Evolutionary conservation across 768 basidiomycete species (phyloP).

Genomic region (Cubamyces sp.): DNA sequence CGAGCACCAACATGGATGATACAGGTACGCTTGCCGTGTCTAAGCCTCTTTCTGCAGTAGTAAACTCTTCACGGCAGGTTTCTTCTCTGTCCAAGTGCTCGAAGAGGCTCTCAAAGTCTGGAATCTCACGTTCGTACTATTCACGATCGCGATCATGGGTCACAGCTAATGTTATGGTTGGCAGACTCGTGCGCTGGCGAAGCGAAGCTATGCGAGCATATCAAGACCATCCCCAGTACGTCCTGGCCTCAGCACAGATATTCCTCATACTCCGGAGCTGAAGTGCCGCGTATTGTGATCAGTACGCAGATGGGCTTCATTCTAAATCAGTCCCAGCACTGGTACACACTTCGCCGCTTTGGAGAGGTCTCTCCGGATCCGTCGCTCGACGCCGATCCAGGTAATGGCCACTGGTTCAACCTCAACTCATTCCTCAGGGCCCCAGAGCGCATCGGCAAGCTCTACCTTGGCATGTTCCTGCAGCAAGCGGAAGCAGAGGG

Average conservation of each 20-base stretch:
- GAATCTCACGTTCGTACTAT: constrained; percentile 67
- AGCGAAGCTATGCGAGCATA: constrained; percentile 79
- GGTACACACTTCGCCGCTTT: constrained; percentile 88
- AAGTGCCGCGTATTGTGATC: background rate
- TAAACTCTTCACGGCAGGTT: constrained; percentile 51
- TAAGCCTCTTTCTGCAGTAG: background rate
- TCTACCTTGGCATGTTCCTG: constrained; percentile 84
- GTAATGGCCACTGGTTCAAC: constrained; percentile 83
- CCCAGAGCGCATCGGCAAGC: constrained; percentile 84
- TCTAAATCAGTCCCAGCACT: constrained; percentile 84
- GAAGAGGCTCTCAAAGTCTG: constrained; percentile 84
- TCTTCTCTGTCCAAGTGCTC: constrained; percentile 90
- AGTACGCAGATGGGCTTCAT: constrained; percentile 88
- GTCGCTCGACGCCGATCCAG: constrained; percentile 46
- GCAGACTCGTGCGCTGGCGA: constrained; percentile 82
- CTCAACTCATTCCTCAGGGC: constrained; percentile 71
- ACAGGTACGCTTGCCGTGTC: constrained; percentile 55
- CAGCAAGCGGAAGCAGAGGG: constrained; percentile 89
- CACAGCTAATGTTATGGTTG: background rate
- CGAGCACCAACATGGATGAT: constrained; percentile 89
- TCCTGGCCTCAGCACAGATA: constrained; percentile 11
- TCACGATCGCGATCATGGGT: background rate
- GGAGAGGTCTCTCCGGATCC: constrained; percentile 50
- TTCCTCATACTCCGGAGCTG: background rate
- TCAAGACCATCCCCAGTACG: constrained; percentile 78